phyloP scores from a whole-genome alignment of 192 early-diverging fungal species.

The Nowakowskiella sp. region DNA sequence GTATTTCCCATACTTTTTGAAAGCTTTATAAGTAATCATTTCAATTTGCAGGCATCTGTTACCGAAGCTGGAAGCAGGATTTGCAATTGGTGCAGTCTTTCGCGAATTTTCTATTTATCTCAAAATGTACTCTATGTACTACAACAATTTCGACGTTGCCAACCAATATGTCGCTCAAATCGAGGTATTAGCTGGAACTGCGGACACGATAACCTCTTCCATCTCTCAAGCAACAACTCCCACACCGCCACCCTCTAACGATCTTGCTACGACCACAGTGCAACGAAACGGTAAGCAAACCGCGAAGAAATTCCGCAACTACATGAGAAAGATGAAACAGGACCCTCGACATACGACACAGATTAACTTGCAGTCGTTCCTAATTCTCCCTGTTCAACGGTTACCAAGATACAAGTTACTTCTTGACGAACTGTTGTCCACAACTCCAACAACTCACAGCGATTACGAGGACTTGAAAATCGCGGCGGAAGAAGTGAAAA shows the following conservation, averaged over 20 bases:
- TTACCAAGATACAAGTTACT: constrained; percentile 89
- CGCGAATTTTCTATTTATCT: constrained; percentile 64
- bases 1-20: no score
- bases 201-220: no score
- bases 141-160: constrained; percentile 79
- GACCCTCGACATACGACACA: constrained; percentile 62
- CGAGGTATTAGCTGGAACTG: constrained; percentile 14
- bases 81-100: constrained; percentile 79
- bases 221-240: no score
- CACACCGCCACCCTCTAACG: no score
- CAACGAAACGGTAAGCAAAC: constrained; percentile 20
- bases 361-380: constrained; percentile 71
- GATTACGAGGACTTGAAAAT: constrained; percentile 60
- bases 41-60: constrained; percentile 45
- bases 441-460: constrained; percentile 65
- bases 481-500: constrained; percentile 62
- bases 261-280: no score
- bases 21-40: no score
- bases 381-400: constrained; percentile 88
- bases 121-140: constrained; percentile 78
- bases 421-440: constrained; percentile 71
- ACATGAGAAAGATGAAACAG: constrained; percentile 33
- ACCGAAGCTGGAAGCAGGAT: constrained; percentile 48
- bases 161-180: constrained; percentile 48
- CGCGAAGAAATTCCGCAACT: constrained; percentile 30